Base-by-base conservation (phyloP, 306 rosid genomes). In the Lithocarpus polystachyus region DNA sequence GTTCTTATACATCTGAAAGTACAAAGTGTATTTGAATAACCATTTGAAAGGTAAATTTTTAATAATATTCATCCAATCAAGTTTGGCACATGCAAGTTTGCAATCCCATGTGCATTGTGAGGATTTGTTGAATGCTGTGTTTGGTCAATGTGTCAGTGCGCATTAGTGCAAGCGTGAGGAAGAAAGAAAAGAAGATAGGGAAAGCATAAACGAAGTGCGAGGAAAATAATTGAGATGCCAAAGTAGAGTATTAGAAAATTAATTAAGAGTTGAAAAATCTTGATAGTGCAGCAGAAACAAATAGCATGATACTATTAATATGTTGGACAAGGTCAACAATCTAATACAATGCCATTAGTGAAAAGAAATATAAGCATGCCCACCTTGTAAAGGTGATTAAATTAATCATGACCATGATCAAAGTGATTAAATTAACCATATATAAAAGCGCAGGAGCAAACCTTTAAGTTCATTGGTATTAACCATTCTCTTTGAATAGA, bases 401-500 rank as follows among this genome's bases (percentile, higher is more conserved):
- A 65, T 59, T 59, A 77, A 56, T 33, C 26, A 76, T 20, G 53
- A 51, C 18, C 26, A 76, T 17, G 17, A 48, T 48, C 53, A 28
- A 56, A 76, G 71, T 76, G 75, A 65, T 72, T 24, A 37, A 12
- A 65, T 59, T 59, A 77, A 56, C 19, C 15, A 79, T n/a, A 29
- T 24, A 71, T 19, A 52, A 26, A 79, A 71, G 52, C 20, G 55
- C 10, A 17, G 67, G 61, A 79, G 60, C 29, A 79, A 74, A 59
- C 29, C 76, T 56, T 56, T 13, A 18, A 40, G 19, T 31, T 40
- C 73, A 59, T 20, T 53, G 54, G 72, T 75, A 56, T 70, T 59
- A 11, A 23, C 78, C 35, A 68, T 73, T 76, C 74, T 76, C 82
- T 73, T 76, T 17, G 82, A 73, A 20, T n/a, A 68, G 79, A 81